These are phyloP conservation scores for Tetracentron sinense DNA, from an alignment of 164 flowering plant species.

Conservation along the genomic window DNA sequence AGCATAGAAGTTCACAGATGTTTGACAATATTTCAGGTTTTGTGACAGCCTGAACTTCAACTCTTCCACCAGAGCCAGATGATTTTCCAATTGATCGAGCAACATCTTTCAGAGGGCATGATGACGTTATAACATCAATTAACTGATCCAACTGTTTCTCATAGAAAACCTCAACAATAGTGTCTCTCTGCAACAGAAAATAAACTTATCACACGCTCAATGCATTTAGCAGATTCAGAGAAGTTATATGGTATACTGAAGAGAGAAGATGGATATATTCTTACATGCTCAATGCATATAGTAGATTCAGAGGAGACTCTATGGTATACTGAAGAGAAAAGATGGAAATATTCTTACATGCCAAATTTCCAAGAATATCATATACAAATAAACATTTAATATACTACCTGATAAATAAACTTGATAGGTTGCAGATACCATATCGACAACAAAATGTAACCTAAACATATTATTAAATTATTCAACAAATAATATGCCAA, in stretches of 20 bases:
- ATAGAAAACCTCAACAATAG: conserved; percentile 76
- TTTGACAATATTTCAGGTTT: conserved; percentile 88
- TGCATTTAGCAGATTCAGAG: too few relatives aligned
- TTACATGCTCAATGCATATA: conserved; percentile 15
- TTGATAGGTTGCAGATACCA: background rate
- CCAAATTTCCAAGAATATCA: conserved; percentile 10
- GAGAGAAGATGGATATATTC: conserved; percentile 6
- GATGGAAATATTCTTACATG: conserved; percentile 15
- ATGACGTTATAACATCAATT: conserved; percentile 67
- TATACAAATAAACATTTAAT: too few relatives aligned
- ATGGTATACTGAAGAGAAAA: background rate
- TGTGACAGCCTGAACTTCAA: conserved; percentile 26
- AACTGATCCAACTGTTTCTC: conserved; percentile 88
- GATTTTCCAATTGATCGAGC: conserved; percentile 23
- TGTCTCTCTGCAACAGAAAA: conserved; percentile 60
- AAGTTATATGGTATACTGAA: background rate
- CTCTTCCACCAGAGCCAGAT: conserved; percentile 28
- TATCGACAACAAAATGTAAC: too few relatives aligned
- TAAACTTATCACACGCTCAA: background rate
- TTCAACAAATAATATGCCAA: too few relatives aligned
- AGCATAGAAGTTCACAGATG: conserved; percentile 89
- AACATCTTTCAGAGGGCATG: conserved; percentile 47
- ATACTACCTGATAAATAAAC: background rate
- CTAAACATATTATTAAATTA: too few relatives aligned
- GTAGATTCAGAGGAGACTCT: too few relatives aligned